phyloP scores from a whole-genome alignment of 257 asterid genomes.

The Solanum virginianum region DNA sequence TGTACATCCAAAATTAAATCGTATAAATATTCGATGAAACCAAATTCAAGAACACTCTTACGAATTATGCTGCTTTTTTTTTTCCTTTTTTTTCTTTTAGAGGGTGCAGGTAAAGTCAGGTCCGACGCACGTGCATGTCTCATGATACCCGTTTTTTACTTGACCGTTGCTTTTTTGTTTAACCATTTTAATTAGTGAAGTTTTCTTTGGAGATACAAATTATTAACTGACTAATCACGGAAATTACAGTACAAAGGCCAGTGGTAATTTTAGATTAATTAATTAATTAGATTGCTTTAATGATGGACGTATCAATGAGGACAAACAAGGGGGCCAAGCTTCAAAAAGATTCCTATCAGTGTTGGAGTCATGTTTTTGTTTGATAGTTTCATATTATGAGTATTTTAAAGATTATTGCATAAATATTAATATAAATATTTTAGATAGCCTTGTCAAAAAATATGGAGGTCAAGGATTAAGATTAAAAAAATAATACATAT shows the following conservation, averaged over 20 bases:
- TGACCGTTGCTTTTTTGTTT: constrained; percentile 7
- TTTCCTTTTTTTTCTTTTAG: neutral
- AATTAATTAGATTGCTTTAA: neutral
- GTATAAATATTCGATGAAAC: neutral
- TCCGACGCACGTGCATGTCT: constrained; percentile 43
- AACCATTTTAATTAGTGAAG: neutral
- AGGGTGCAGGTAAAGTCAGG: constrained; percentile 21
- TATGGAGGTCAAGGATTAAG: neutral
- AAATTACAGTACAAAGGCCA: neutral
- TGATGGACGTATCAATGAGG: neutral
- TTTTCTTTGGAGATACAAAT: neutral
- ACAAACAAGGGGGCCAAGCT: neutral
- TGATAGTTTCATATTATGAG: neutral
- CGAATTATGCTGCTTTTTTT: neutral
- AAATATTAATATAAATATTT: neutral
- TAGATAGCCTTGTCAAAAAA: too few relatives aligned
- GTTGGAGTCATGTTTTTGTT: neutral
- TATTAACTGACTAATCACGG: neutral
- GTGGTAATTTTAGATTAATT: neutral
- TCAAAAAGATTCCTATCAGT: neutral
- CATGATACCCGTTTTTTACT: constrained; percentile 10
- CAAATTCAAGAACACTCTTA: neutral
- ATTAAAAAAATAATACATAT: neutral
- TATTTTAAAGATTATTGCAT: neutral
- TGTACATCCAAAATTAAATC: neutral